Evolutionary conservation across 768 basidiomycete genomes (phyloP), one percentile per base, ranked within the genome.

Genomic region (Agrocybe pediades): DNA sequence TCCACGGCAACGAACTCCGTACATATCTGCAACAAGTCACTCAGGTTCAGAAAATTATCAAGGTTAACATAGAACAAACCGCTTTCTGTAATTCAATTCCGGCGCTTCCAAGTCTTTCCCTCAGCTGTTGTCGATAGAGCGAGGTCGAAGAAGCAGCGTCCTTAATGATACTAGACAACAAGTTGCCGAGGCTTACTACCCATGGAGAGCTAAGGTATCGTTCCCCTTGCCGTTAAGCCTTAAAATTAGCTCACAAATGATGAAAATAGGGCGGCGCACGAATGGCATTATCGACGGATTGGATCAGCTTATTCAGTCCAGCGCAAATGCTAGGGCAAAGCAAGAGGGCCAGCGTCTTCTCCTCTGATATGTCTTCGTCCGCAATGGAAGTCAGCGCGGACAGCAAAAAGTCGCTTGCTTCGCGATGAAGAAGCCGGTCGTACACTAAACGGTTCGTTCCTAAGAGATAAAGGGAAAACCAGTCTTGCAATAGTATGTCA

Each of bases 361-460:
- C 77, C 23, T 66, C 73, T n/a, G 66, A 27, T 51, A 77, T 76
- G 39, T 78, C 67, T 21, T 67, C 71, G n/a, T 74, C 70, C 26
- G 82, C 60, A 29, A 84, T 78, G 30, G 81, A 66, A 6, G 84
- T 58, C 6, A 84, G 60, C 1, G 72, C 66, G 48, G 83, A 80
- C 24, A 79, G 67, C 47, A 90, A 63, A 61, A 79, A 74, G 41
- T 80, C 71, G 79, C 83, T 85, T 41, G 77, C 74, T 61, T 87
- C 85, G 9, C 75, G 69, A 51, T 70, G 70, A 33, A 68, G 65
- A 25, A 84, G 62, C 2, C 75, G 57, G 46, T 75, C 75, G 39
- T 63, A 55, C 13, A 69, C 25, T 39, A 58, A 62, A 20, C 51
- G 50, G 58, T 47, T 15, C 64, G 52, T 27, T 67, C 46, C 23